Percentiles rank a stretch among this genome's conserved stretches.
Conservation (phyloP, 1,139 yeast species). For the Nematodospora anomalae region DNA sequence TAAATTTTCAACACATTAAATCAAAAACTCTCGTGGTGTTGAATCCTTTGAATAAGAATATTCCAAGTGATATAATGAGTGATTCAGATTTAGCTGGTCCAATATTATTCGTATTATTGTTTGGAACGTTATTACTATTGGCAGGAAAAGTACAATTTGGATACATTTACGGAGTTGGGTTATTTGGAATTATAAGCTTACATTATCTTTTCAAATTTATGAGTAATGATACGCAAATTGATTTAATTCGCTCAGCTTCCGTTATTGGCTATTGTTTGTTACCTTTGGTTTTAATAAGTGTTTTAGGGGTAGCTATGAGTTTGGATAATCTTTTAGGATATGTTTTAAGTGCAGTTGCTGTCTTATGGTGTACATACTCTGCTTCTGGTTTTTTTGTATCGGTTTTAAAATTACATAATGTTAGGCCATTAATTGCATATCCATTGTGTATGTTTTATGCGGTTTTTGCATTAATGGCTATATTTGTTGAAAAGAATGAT, state of each 20-base stretch:
- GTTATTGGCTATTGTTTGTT: slow-evolving; percentile 92
- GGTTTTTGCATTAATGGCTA: slow-evolving; percentile 94
- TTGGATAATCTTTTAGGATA: slow-evolving; percentile 80
- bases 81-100: slow-evolving; percentile 98
- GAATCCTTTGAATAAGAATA: slow-evolving; percentile 63
- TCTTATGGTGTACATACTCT: slow-evolving; percentile 92
- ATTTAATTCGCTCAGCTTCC: slow-evolving; percentile 76
- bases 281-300: slow-evolving; percentile 82
- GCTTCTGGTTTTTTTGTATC: slow-evolving; percentile 93
- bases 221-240: slow-evolving; percentile 63
- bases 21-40: slow-evolving; percentile 84
- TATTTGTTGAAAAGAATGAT: slow-evolving; percentile 63
- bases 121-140: slow-evolving; percentile 79
- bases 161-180: slow-evolving; percentile 92
- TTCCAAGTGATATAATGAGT: slow-evolving; percentile 74
- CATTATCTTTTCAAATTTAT: slow-evolving; percentile 84
- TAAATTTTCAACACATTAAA: slow-evolving; percentile 85
- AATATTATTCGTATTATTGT: slow-evolving; percentile 78
- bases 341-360: slow-evolving; percentile 63
- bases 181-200: slow-evolving; percentile 83
- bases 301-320: slow-evolving; percentile 65
- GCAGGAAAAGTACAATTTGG: slow-evolving; percentile 97
- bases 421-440: slow-evolving; percentile 88
- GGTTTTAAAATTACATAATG: slow-evolving; percentile 78
- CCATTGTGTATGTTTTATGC: slow-evolving; percentile 91